Percentiles rank a stretch among this genome's conserved stretches.
Evolutionary conservation across 495 filamentous ascomycete species (phyloP).

Genomic region (Penicillium manginii): DNA sequence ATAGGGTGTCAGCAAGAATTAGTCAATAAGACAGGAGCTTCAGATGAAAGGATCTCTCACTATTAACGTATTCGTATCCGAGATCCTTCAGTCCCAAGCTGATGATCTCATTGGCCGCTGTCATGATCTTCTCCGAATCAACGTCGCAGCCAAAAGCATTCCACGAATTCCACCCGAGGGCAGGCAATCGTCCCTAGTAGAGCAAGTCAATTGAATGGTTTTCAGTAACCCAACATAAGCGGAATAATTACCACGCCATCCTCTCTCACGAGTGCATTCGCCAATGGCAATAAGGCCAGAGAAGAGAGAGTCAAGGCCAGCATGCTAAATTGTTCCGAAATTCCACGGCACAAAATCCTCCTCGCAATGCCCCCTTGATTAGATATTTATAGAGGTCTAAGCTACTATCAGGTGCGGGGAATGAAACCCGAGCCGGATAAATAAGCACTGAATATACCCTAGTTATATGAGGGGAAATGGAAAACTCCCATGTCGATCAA

Average conservation of each 20-base stretch:
- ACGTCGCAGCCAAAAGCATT: constrained; percentile 64
- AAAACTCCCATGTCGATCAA: constrained; percentile 18
- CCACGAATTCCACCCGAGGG: constrained; percentile 66
- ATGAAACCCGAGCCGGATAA: constrained; percentile 10
- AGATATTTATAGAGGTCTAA: neutral
- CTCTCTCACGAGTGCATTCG: constrained; percentile 31
- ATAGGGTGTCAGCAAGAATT: neutral
- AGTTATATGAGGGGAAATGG: neutral
- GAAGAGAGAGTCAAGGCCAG: constrained; percentile 17
- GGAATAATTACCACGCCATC: constrained; percentile 30
- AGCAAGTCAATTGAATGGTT: neutral
- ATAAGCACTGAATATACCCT: neutral
- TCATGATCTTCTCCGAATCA: constrained; percentile 53
- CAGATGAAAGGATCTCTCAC: constrained; percentile 32
- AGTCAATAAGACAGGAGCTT: neutral
- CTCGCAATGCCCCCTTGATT: neutral
- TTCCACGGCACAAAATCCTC: neutral
- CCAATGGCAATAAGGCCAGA: constrained; percentile 21
- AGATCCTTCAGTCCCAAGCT: constrained; percentile 60
- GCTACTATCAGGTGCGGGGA: constrained; percentile 17
- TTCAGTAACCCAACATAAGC: neutral
- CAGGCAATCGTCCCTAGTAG: constrained; percentile 51
- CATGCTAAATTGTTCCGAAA: constrained; percentile 11
- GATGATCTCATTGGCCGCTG: constrained; percentile 54
- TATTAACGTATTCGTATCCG: constrained; percentile 70